These are phyloP conservation scores for Aspergillus diversus DNA, from an alignment of 495 filamentous ascomycete genomes.

Conservation along the genomic window DNA sequence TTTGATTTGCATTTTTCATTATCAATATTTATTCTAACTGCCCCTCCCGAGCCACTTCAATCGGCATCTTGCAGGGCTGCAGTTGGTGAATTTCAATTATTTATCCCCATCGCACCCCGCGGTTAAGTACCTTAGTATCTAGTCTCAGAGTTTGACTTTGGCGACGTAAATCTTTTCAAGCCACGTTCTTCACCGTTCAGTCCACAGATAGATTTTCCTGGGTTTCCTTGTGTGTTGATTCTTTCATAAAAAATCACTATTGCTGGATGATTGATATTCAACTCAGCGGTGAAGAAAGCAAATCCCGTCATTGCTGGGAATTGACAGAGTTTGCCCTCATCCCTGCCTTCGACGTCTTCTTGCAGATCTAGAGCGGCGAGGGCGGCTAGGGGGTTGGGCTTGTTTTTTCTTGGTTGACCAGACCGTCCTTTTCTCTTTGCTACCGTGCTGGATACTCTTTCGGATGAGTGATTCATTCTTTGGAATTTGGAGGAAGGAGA, in stretches of 20 bases:
- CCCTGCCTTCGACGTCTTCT: no score
- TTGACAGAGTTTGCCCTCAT: no score
- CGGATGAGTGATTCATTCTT: neutral
- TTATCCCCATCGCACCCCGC: slow-evolving; percentile 3
- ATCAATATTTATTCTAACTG: neutral
- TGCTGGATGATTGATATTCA: neutral
- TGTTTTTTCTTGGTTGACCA: neutral
- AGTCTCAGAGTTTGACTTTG: neutral
- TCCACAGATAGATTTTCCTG: neutral
- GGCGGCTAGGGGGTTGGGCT: neutral
- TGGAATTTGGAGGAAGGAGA: neutral
- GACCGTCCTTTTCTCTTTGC: neutral
- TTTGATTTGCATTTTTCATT: neutral
- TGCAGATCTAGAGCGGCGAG: no score
- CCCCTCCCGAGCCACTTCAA: neutral
- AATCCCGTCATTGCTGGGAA: no score
- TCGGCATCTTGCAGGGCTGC: neutral
- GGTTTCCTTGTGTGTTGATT: neutral
- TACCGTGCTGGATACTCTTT: neutral
- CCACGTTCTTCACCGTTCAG: neutral
- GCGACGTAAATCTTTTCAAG: neutral
- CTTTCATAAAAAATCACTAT: neutral
- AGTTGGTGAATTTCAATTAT: neutral
- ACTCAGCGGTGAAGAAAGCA: no score
- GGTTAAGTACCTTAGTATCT: neutral